Base-by-base conservation (phyloP, 306 rosid species). In the Styphnolobium japonicum region DNA sequence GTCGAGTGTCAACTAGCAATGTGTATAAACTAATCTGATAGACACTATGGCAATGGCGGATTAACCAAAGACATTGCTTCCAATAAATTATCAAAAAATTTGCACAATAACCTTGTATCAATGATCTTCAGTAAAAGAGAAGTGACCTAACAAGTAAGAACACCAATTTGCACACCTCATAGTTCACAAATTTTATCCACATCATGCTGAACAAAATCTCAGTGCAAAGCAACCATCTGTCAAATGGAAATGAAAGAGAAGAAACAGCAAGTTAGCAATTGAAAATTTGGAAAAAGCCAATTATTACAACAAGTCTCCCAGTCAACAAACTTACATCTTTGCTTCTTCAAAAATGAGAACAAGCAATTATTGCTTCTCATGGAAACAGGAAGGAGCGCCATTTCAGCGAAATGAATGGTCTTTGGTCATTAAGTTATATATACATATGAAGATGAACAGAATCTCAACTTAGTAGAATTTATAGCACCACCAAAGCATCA, bases 401-500 rank as follows among this genome's bases (percentile, higher is more conserved):
- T 31, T 33, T 23, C 40, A 7, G 6, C 7, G 12, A 58, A 52
- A 37, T 25, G 64, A 62, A 72, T 48, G 42, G 27, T 72, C 71
- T 31, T 58, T 25, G 4, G 29, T 18, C 25, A 49, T 15, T 34
- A 39, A 37, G 67, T 19, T 71, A 14, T 42, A 14, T 42, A 37
- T 29, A 49, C 67, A 71, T 7, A 10, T 10, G 34, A 43, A 57
- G 42, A 70, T 23, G 31, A 80, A 71, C 11, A 42, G 8, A 67
- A 57, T 60, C 71, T 75, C 60, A 46, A 29, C 51, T 10, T 0
- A 66, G 34, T 52, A 83, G 22, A 77, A 76, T 34, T 76, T 75
- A 83, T 39, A 53, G 42, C 78, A 74, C 40, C 51, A 49, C 37
- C 55, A 92, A 57, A 46, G 61, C 40, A 75, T 88, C 84, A n/a